These are phyloP conservation scores for Alternaria conjuncta DNA, from an alignment of 2,329 filamentous ascomycete genomes.

Conservation along the genomic window DNA sequence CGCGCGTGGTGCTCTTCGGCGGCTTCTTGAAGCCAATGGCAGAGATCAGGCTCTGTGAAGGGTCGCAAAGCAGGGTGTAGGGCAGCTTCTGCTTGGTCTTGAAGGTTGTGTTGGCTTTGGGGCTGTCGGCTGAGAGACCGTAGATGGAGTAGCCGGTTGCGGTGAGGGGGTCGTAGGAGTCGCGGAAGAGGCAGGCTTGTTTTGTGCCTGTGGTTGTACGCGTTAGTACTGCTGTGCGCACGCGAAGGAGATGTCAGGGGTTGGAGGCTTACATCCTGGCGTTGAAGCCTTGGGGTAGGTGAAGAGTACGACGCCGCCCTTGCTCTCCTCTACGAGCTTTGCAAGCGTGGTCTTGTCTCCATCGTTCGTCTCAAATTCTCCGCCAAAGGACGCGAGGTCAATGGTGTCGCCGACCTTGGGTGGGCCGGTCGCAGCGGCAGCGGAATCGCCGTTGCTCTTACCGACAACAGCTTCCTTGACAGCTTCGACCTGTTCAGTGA, in stretches of 20 bases:
- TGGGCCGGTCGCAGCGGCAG: constrained; percentile 27
- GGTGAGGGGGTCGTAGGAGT: constrained; percentile 78
- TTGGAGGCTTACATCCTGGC: constrained; percentile 77
- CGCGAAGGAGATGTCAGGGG: not conserved
- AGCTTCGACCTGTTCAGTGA: constrained; percentile 41
- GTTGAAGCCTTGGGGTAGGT: constrained; percentile 96
- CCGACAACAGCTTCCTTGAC: constrained; percentile 41
- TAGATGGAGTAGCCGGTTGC: constrained; percentile 84
- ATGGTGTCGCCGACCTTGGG: constrained; percentile 60
- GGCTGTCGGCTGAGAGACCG: constrained; percentile 84
- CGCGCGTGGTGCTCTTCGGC: constrained; percentile 79
- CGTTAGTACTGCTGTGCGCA: constrained; percentile 16
- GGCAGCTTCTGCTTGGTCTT: constrained; percentile 88
- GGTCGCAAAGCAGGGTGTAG: constrained; percentile 88
- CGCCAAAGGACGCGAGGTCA: constrained; percentile 62
- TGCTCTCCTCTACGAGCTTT: constrained; percentile 80
- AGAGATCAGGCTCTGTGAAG: constrained; percentile 72
- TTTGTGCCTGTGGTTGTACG: constrained; percentile 72
- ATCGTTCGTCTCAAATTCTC: constrained; percentile 83
- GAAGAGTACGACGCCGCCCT: constrained; percentile 86
- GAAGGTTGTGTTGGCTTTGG: constrained; percentile 92
- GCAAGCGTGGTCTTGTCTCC: constrained; percentile 80
- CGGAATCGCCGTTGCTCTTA: constrained; percentile 29
- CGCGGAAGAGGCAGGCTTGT: constrained; percentile 92
- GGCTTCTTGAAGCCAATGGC: constrained; percentile 91